Conservation (phyloP, 106 monocot species). For the Xerophyta viscosa region DNA sequence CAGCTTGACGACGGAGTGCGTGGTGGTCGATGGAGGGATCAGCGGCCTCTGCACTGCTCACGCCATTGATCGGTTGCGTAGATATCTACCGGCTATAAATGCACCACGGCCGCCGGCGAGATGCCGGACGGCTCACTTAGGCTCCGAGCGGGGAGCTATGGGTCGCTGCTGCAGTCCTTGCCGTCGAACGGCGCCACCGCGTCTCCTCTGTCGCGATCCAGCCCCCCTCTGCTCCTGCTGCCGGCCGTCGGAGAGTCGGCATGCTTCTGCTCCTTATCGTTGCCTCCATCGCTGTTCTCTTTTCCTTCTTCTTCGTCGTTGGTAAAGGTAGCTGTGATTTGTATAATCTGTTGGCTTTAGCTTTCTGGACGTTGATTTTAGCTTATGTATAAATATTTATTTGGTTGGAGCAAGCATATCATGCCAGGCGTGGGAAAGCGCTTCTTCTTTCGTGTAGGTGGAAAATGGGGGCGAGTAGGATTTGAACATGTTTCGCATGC, state of each 20-base stretch:
- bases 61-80: not conserved
- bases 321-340: constrained; percentile 12
- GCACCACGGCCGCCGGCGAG: not conserved
- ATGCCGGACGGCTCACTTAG: constrained; percentile 19
- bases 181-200: not conserved
- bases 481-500: no score
- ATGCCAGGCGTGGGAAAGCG: no score
- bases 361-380: not conserved
- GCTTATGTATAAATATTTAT: not conserved
- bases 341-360: not conserved
- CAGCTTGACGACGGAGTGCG: no score
- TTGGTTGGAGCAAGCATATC: no score
- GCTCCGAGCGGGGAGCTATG: constrained; percentile 23
- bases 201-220: constrained; percentile 3
- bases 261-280: constrained; percentile 16
- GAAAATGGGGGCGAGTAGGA: no score
- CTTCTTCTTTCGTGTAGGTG: no score
- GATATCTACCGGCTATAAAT: not conserved
- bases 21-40: no score
- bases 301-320: constrained; percentile 13
- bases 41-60: no score
- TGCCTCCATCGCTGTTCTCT: constrained; percentile 17
- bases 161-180: constrained; percentile 19
- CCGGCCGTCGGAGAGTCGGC: constrained; percentile 12
- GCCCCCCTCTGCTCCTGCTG: not conserved